These are phyloP conservation scores for Persicaria tinctoria DNA, from an alignment of 148 eudicot species.

Conservation along the genomic window DNA sequence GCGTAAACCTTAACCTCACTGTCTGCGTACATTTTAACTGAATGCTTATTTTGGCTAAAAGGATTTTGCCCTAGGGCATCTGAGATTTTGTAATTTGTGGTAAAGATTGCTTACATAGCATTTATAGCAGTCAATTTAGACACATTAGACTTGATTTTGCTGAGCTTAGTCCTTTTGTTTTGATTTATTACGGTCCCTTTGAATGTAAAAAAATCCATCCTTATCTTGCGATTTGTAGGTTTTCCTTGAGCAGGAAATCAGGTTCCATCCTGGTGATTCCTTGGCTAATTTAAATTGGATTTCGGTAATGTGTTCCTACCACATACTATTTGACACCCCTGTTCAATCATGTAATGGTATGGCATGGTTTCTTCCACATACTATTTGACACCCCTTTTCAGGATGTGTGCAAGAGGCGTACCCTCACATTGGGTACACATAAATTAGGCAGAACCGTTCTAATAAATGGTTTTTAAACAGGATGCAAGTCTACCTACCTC, in stretches of 20 bases:
- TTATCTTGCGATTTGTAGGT: background rate
- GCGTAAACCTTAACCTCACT: constrained; percentile 1
- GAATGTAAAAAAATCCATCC: background rate
- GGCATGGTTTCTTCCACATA: no score
- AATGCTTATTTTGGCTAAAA: background rate
- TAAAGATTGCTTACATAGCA: constrained; percentile 2
- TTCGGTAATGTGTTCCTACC: background rate
- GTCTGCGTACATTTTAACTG: background rate
- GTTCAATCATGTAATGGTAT: no score
- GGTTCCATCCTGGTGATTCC: background rate
- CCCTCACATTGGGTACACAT: no score
- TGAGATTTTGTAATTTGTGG: constrained; percentile 9
- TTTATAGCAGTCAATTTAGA: background rate
- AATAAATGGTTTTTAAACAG: no score
- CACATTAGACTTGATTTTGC: constrained; percentile 10
- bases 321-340: no score
- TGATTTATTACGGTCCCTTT: background rate
- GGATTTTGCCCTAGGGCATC: background rate
- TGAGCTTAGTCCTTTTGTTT: background rate
- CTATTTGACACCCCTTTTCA: no score
- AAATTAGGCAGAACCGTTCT: no score
- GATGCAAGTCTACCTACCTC: no score
- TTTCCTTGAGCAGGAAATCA: background rate
- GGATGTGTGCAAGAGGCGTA: no score
- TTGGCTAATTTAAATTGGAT: background rate